phyloP scores from a whole-genome alignment of 208 protist species.

The Endotrypanum monterogeii region DNA sequence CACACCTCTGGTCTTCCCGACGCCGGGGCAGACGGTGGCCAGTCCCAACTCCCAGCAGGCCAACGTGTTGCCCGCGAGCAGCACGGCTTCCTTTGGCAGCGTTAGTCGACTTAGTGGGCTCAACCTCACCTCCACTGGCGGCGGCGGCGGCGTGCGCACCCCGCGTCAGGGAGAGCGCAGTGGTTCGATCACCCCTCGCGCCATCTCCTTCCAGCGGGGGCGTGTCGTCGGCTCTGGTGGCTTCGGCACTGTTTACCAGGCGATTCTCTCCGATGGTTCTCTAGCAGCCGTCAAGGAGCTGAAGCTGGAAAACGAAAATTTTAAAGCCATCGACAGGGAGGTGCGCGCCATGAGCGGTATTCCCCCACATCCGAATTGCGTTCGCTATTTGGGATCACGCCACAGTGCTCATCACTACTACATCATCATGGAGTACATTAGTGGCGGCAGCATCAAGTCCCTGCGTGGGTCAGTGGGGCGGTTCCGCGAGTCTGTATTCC shows the following conservation, averaged over 20 bases:
- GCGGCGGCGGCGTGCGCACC: conserved; percentile 17
- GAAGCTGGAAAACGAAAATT: conserved; percentile 53
- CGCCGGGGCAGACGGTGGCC: conserved; percentile 20
- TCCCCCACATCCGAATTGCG: conserved; percentile 74
- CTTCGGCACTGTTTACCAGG: conserved; percentile 81
- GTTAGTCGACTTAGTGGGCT: conserved; percentile 7
- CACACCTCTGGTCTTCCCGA: conserved; percentile 17
- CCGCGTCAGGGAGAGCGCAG: conserved; percentile 29
- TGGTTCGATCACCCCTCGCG: conserved; percentile 24
- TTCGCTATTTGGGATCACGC: conserved; percentile 75
- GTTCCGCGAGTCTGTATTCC: conserved; percentile 71
- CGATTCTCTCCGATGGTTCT: conserved; percentile 59
- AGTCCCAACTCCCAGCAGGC: conserved; percentile 8
- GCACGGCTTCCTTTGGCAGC: background rate
- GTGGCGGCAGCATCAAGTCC: conserved; percentile 79
- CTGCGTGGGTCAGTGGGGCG: conserved; percentile 54
- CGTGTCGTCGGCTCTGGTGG: conserved; percentile 66
- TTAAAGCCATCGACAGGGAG: conserved; percentile 73
- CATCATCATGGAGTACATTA: conserved; percentile 89
- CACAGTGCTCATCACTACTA: conserved; percentile 71
- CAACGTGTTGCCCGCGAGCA: conserved; percentile 1
- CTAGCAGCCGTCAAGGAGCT: conserved; percentile 80
- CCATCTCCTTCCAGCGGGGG: conserved; percentile 62
- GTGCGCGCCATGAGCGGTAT: conserved; percentile 66
- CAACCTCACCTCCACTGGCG: conserved; percentile 6